Base-by-base conservation (phyloP, 2,329 filamentous ascomycete genomes). In the Aspergillus versicolor region DNA sequence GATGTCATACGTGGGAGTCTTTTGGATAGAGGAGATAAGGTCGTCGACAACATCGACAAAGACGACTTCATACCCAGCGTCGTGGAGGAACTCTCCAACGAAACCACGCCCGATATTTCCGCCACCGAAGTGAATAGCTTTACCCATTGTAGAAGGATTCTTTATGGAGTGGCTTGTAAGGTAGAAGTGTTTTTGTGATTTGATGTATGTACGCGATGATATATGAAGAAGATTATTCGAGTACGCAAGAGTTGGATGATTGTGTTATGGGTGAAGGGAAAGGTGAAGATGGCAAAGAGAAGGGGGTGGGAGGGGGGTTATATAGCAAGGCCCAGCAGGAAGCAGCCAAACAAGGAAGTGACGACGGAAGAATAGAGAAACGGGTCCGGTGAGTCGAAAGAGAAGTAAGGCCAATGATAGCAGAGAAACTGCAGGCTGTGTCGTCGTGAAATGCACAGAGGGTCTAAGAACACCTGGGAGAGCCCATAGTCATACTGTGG, bases 51-150 rank as follows among this genome's bases (percentile, higher is more conserved):
- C 92, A 81, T 99, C 94, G 67, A 95, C 88, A 71, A 99, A 97
- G 79, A 97, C 83, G 69, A 99, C 93, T 72, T 97, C 91, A 75
- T 92, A 99, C 73, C 91, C 92, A 12, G 92, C 94, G 76, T 95
- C 89, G 82, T 96, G 91, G 41, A 97, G 85, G 79, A 97, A 94
- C 78, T 91, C 91, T 69, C 89, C 91, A 54, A 94, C 90, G 67
- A 94, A 94, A 75, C 91, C 89, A 74, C 89, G 88, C 75, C 88
- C 90, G 71, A 94, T 93, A 76, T 93, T 93, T 72, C 90, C 90
- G 68, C 89, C 89, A 65, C 90, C 90, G 67, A 94, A 93, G 79
- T 93, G 90, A 73, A 93, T 85, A 65, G 90, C 90, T 73, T 88
- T 86, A 63, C 66, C 69, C 75, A 77, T 78, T 63, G 44, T 69